Conservation (phyloP, 108 stramenopile species). For the Aurantiochytrium sp. region DNA sequence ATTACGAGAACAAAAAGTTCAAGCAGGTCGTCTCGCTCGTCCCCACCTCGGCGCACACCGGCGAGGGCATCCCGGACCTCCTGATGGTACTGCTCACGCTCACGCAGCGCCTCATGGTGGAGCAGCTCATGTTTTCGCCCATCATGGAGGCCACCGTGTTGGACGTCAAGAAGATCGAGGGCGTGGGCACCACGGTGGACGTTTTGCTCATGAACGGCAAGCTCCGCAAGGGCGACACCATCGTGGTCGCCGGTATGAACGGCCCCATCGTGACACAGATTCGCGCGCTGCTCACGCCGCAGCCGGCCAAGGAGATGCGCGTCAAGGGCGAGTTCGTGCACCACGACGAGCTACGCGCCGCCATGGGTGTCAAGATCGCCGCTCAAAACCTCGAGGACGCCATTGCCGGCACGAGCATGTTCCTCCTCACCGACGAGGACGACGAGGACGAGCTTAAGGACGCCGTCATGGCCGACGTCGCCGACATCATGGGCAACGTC, state of each 20-base stretch:
- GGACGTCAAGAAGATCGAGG: constrained; percentile 98
- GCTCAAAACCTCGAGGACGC: constrained; percentile 89
- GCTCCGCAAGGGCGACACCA: constrained; percentile 83
- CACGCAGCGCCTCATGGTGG: constrained; percentile 79
- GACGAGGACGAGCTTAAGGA: constrained; percentile 95
- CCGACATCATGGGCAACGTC: constrained; percentile 71
- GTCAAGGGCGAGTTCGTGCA: constrained; percentile 94
- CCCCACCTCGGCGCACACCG: constrained; percentile 94
- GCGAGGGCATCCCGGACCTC: constrained; percentile 97
- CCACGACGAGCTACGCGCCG: constrained; percentile 88
- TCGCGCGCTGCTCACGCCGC: constrained; percentile 92
- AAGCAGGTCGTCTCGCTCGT: constrained; percentile 87
- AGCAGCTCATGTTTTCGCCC: constrained; percentile 85
- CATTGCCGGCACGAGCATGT: constrained; percentile 92
- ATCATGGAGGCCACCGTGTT: constrained; percentile 90
- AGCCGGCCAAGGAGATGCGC: constrained; percentile 93
- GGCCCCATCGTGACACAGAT: constrained; percentile 95
- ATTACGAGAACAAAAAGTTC: constrained; percentile 98
- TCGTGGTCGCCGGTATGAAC: constrained; percentile 93
- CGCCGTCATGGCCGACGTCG: constrained; percentile 91
- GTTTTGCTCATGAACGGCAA: constrained; percentile 90
- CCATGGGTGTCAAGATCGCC: constrained; percentile 95
- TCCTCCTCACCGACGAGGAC: constrained; percentile 88
- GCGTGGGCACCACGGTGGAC: constrained; percentile 97
- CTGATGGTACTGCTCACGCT: constrained; percentile 82